Evolutionary conservation across 1,284 basidiomycete genomes (phyloP), one percentile per base, ranked within the genome.

Genomic region (Anthracocystis walkeri): DNA sequence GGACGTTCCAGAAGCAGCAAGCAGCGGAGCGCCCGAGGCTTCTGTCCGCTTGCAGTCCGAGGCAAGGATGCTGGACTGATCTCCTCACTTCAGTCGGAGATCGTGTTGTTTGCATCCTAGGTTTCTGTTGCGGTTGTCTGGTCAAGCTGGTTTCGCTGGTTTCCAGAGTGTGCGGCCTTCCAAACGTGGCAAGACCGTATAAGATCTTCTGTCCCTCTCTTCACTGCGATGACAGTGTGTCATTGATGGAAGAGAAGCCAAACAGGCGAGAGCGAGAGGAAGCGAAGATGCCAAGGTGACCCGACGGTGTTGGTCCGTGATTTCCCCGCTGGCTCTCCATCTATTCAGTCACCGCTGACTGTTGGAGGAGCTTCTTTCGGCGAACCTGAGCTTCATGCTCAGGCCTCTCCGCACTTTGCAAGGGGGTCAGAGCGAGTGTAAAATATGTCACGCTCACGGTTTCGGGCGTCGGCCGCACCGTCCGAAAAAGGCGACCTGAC

Each of bases 401-500:
- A 48, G 21, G 40, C 50, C 20, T 41, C 35, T 51, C 40, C 33
- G 31, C 35, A 38, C 42, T 33, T 38, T 38, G 25, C 21, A 31
- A 53, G 57, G 25, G 35, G 25, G 35, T 16, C 14, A 38, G 35
- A 48, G 23, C 7, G 45, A 48, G 25, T 27, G 46, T 18, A 55
- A 25, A n/a, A 45, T 41, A 27, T 35, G 38, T 40, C 41, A 33
- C 11, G 38, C 51, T 35, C 12, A n/a, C n/a, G 16, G n/a, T 49
- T 71, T 71, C 68, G 68, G 68, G 51, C 68, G 31, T 71, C 68
- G 68, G 68, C 55, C 63, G 61, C 58, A 62, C 48, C 54, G 55
- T 55, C 68, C 68, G 68, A 71, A 65, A 53, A 4, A 45, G 5
- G 14, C 23, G 21, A 44, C 12, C 25, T 33, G 31, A 58, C 59